Evolutionary conservation across 2,329 filamentous ascomycete genomes (phyloP).

Genomic region (Sclerotiophoma versabilis): DNA sequence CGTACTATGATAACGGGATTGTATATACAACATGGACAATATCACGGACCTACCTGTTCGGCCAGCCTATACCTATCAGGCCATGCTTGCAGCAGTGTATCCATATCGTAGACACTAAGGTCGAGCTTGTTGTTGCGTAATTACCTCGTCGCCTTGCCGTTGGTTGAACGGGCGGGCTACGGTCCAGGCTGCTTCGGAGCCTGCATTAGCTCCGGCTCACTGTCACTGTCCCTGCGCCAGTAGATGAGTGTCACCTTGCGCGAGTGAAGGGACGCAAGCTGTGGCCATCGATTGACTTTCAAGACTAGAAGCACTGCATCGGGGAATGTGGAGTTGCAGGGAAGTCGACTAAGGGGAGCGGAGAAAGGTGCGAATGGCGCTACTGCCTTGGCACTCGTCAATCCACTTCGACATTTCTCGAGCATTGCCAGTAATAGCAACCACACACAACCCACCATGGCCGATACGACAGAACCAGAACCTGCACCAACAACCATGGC

Average conservation of each 20-base stretch:
- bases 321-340: not conserved
- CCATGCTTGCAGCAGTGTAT: not conserved
- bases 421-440: not conserved
- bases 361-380: not conserved
- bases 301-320: not conserved
- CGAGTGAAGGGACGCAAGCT: too few species aligned
- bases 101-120: not conserved
- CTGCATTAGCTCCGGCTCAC: slow-evolving; percentile 1
- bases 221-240: not conserved
- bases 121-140: not conserved
- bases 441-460: slow-evolving; percentile 26
- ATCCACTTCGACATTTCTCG: not conserved
- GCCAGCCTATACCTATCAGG: not conserved
- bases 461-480: slow-evolving; percentile 26
- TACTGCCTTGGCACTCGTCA: slow-evolving; percentile 15
- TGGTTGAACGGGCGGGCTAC: not conserved
- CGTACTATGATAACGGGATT: not conserved
- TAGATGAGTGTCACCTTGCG: not conserved
- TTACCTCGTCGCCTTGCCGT: not conserved
- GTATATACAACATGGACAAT: not conserved
- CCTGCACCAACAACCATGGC: slow-evolving; percentile 6
- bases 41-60: not conserved
- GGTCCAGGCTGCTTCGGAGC: not conserved
- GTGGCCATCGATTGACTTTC: too few species aligned
- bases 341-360: too few species aligned